Conservation (phyloP, 352 stramenopile genomes). For the Phytophthora tubulina region DNA sequence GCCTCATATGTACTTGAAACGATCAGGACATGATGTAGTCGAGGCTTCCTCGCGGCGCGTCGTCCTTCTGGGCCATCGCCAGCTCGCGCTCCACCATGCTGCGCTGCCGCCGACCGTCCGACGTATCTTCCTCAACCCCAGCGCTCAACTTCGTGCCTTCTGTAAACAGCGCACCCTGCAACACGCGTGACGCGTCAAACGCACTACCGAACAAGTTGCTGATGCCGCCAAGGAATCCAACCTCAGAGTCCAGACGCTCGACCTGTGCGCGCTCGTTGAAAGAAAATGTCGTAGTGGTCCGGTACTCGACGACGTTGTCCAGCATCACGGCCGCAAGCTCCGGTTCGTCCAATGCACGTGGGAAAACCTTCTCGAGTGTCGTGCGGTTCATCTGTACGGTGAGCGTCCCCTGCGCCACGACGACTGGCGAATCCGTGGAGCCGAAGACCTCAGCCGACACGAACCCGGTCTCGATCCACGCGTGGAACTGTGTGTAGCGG, state of each 20-base stretch:
- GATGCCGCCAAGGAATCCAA: constrained; percentile 58
- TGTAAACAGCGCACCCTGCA: constrained; percentile 41
- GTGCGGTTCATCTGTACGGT: constrained; percentile 44
- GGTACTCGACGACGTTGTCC: constrained; percentile 47
- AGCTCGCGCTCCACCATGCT: constrained; percentile 36
- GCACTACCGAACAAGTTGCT: constrained; percentile 43
- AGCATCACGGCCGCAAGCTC: constrained; percentile 48
- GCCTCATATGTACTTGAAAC: not conserved
- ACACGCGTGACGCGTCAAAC: constrained; percentile 35
- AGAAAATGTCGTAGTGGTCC: constrained; percentile 48
- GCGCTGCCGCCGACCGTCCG: constrained; percentile 23
- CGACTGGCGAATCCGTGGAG: constrained; percentile 56
- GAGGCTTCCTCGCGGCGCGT: not conserved
- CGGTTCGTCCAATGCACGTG: constrained; percentile 51
- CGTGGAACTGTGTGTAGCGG: constrained; percentile 67
- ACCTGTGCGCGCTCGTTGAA: constrained; percentile 60
- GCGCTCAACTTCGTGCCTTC: constrained; percentile 42
- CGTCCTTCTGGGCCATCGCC: not conserved
- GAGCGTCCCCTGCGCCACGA: constrained; percentile 54
- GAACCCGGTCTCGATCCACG: constrained; percentile 51
- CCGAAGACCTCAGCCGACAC: constrained; percentile 56
- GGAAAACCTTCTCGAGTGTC: constrained; percentile 61
- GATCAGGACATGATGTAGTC: constrained; percentile 24
- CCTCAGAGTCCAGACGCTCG: constrained; percentile 45
- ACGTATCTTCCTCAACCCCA: constrained; percentile 37